Percentiles rank a stretch among this genome's conserved stretches.
Conservation (phyloP, 371 early-diverging fungal species). For the Rhizopus arrhizus region DNA sequence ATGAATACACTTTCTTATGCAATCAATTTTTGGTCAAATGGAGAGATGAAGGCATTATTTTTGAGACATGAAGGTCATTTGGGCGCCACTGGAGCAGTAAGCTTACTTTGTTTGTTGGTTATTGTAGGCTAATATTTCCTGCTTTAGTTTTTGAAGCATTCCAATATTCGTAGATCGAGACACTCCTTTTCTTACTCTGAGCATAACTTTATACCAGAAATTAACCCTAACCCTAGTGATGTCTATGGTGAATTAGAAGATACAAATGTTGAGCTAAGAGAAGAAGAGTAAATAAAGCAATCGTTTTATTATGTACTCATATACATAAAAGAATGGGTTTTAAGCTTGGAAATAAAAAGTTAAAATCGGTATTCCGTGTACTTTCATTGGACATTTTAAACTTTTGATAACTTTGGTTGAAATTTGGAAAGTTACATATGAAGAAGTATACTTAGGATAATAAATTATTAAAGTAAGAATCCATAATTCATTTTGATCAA, state of each 20-base stretch:
- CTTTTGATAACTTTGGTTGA: no score
- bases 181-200: constrained; percentile 72
- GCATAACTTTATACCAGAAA: constrained; percentile 48
- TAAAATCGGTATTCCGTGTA: no score
- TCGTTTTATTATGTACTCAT: no score
- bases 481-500: no score
- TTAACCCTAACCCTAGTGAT: constrained; percentile 17
- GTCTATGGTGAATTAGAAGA: constrained; percentile 25
- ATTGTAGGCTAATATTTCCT: constrained; percentile 1
- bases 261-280: constrained; percentile 23
- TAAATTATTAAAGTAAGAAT: no score
- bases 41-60: constrained; percentile 92
- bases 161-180: constrained; percentile 41
- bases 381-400: no score
- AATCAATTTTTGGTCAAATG: constrained; percentile 96
- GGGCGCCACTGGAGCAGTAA: constrained; percentile 90
- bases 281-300: constrained; percentile 6
- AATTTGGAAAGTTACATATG: no score
- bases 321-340: no score
- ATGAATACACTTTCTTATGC: constrained; percentile 97
- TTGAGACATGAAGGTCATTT: constrained; percentile 96
- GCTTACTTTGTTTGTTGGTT: not conserved
- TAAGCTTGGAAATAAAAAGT: no score
- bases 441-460: no score
- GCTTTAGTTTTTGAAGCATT: constrained; percentile 26